These are phyloP conservation scores for Penicillium antarcticum DNA, from an alignment of 495 filamentous ascomycete species.

Conservation along the genomic window DNA sequence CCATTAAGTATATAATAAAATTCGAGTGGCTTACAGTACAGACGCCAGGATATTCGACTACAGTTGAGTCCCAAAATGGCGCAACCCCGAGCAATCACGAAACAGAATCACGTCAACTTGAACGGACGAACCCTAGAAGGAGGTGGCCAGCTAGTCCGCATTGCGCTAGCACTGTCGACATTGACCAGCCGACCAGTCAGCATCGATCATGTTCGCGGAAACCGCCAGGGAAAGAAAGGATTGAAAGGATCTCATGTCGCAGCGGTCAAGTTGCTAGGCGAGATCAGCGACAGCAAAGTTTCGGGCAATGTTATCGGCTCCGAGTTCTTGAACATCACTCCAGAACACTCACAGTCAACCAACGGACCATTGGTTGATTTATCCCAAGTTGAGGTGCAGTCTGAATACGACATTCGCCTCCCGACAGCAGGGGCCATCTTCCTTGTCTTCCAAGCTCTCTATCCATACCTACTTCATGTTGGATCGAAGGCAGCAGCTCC, in stretches of 20 bases:
- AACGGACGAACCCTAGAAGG: constrained; percentile 78
- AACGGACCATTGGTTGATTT: constrained; percentile 8
- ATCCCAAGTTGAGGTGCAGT: constrained; percentile 4
- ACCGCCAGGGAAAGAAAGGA: constrained; percentile 55
- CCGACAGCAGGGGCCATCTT: constrained; percentile 46
- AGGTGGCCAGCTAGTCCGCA: constrained; percentile 77
- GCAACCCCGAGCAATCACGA: neutral
- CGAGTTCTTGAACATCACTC: constrained; percentile 49
- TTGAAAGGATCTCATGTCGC: constrained; percentile 75
- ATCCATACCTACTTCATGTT: constrained; percentile 71
- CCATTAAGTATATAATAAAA: too few species aligned
- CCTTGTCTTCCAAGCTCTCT: constrained; percentile 78
- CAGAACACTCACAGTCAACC: constrained; percentile 14
- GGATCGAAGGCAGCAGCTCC: constrained; percentile 23
- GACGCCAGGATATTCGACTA: too few species aligned
- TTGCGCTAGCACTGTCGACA: constrained; percentile 66
- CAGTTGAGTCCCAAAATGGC: neutral
- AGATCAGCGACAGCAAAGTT: constrained; percentile 57
- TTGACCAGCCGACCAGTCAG: constrained; percentile 61
- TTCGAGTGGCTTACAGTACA: too few species aligned
- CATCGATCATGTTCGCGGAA: constrained; percentile 69
- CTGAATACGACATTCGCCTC: constrained; percentile 32
- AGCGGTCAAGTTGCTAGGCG: constrained; percentile 61
- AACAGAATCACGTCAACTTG: constrained; percentile 34
- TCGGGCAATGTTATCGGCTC: constrained; percentile 55